Evolutionary conservation across 257 asterid genomes (phyloP).

Genomic region (Linaria vulgaris): DNA sequence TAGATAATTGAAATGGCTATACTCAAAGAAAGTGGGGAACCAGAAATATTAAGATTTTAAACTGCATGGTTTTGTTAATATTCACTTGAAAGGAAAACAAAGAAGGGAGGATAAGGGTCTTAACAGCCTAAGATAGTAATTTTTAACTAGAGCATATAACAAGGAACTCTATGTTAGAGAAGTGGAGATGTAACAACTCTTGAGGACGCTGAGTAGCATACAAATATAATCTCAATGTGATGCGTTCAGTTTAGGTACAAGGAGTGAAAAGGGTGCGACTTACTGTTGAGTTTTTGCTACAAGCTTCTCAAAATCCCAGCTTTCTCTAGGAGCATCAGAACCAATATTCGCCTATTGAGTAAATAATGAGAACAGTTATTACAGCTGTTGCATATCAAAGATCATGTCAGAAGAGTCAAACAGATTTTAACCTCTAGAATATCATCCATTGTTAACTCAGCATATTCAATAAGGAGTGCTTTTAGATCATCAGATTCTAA

Average conservation of each 20-base stretch:
- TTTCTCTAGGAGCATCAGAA: conserved; percentile 79
- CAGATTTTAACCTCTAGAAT: conserved; percentile 66
- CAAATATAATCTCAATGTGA: conserved; percentile 15
- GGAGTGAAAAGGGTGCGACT: conserved; percentile 28
- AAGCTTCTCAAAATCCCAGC: conserved; percentile 94
- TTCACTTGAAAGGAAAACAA: background rate
- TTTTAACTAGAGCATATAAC: conserved; percentile 16
- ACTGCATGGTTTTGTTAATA: background rate
- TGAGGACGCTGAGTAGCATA: conserved; percentile 18
- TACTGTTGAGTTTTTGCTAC: conserved; percentile 88
- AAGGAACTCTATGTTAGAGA: too few relatives aligned
- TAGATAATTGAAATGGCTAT: conserved; percentile 13
- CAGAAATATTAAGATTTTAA: conserved; percentile 2
- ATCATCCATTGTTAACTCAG: conserved; percentile 98
- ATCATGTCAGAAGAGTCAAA: conserved; percentile 19
- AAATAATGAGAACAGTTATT: conserved; percentile 16
- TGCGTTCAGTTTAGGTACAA: conserved; percentile 20
- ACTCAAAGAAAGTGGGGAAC: conserved; percentile 7
- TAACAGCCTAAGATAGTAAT: conserved; percentile 15
- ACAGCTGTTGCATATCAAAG: conserved; percentile 23
- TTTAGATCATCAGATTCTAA: conserved; percentile 86
- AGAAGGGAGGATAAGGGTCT: background rate
- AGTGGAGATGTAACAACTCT: conserved; percentile 12
- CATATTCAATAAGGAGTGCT: conserved; percentile 87
- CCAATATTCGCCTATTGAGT: conserved; percentile 81